These are phyloP conservation scores for Emmonsiellopsis sp. DNA, from an alignment of 2,329 filamentous ascomycete species.

Conservation along the genomic window DNA sequence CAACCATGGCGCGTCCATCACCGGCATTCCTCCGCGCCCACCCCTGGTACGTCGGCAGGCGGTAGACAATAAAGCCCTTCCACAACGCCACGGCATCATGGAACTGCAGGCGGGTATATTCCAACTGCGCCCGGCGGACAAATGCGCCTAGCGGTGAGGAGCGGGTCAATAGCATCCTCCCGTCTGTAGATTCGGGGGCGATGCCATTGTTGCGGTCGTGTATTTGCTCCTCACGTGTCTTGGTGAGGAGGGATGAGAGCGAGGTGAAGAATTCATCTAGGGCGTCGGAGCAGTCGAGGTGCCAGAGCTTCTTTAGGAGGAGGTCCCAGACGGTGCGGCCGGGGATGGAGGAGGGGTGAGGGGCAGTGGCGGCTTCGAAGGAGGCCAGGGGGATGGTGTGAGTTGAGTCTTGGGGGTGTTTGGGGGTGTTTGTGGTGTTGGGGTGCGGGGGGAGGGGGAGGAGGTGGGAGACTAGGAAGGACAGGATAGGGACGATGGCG, in stretches of 20 bases:
- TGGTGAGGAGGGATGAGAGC: conserved; percentile 50
- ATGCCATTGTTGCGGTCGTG: conserved; percentile 46
- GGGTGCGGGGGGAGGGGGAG: conserved; percentile 33
- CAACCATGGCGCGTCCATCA: conserved; percentile 44
- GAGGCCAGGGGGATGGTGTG: conserved; percentile 33
- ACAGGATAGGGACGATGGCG: conserved; percentile 66
- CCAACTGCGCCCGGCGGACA: conserved; percentile 64
- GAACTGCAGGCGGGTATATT: conserved; percentile 74
- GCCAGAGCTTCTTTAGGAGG: conserved; percentile 74
- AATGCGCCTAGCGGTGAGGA: conserved; percentile 77
- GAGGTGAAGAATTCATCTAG: conserved; percentile 67
- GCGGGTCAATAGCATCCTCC: conserved; percentile 55
- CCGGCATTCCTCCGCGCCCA: conserved; percentile 49
- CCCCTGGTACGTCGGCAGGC: conserved; percentile 59
- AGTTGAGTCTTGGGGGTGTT: conserved; percentile 15
- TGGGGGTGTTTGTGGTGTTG: conserved; percentile 11
- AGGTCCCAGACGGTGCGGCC: conserved; percentile 81
- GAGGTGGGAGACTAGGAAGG: conserved; percentile 67
- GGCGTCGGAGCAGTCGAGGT: conserved; percentile 69
- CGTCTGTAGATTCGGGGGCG: conserved; percentile 29
- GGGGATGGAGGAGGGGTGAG: conserved; percentile 48
- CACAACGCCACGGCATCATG: conserved; percentile 70
- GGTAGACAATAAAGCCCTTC: conserved; percentile 72
- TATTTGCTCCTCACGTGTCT: conserved; percentile 53
- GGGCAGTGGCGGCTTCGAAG: conserved; percentile 40